Conservation (phyloP, 176 grass and related monocot species). For the Phoenix dactylifera region DNA sequence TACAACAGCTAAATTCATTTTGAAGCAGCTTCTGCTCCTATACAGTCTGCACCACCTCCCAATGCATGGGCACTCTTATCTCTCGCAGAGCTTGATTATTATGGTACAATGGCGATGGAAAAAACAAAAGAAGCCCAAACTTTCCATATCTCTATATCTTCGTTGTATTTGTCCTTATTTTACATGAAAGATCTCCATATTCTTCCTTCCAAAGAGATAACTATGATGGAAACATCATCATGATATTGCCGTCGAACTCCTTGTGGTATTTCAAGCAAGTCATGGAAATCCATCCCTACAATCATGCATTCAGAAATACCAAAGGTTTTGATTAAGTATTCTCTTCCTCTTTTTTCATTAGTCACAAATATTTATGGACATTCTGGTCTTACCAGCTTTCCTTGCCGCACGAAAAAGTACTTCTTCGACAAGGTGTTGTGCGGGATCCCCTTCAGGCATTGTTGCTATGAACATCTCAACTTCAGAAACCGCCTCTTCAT, state of each 20-base stretch:
- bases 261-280: constrained; percentile 87
- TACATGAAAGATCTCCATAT: constrained; percentile 96
- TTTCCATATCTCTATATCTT: constrained; percentile 33
- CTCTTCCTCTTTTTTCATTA: constrained; percentile 11
- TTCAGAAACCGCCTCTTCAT: constrained; percentile 72
- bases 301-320: not conserved
- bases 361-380: not conserved
- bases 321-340: not conserved
- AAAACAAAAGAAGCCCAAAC: constrained; percentile 26
- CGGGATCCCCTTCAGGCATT: constrained; percentile 88
- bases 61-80: too few relatives aligned
- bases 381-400: constrained; percentile 61
- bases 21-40: too few relatives aligned
- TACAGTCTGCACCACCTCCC: too few relatives aligned
- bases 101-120: constrained; percentile 35
- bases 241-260: constrained; percentile 83
- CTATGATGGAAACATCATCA: constrained; percentile 82
- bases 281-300: constrained; percentile 89
- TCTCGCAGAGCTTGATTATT: constrained; percentile 7
- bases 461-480: constrained; percentile 84
- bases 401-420: constrained; percentile 86
- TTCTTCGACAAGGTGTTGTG: constrained; percentile 86
- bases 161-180: constrained; percentile 23
- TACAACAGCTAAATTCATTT: too few relatives aligned
- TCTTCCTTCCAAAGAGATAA: constrained; percentile 92